A percentile compares a stretch with the other conserved stretches of the same genome.
These are phyloP conservation scores for Diutina ranongensis DNA, from an alignment of 1,139 yeast species.

Conservation along the genomic window DNA sequence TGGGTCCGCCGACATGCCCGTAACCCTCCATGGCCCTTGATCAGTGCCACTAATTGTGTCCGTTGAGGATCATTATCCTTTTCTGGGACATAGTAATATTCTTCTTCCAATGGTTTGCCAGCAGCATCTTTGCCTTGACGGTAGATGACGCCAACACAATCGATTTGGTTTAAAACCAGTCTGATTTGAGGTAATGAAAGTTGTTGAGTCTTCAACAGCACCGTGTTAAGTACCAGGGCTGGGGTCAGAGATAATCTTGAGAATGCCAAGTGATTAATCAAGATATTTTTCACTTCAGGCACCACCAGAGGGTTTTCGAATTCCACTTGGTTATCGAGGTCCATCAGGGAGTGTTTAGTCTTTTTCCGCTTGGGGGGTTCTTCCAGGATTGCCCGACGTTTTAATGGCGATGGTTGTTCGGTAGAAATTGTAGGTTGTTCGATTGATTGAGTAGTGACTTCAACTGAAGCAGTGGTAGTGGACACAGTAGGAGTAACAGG, in stretches of 20 bases:
- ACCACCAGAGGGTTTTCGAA: background rate
- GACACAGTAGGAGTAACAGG: background rate
- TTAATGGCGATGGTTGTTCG: too few relatives aligned
- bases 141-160: conserved; percentile 71
- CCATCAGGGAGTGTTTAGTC: background rate
- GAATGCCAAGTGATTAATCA: conserved; percentile 80
- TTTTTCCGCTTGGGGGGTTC: background rate
- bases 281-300: conserved; percentile 45
- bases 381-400: background rate
- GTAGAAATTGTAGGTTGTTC: too few relatives aligned
- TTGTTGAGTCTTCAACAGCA: conserved; percentile 16
- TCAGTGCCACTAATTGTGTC: conserved; percentile 53
- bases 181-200: conserved; percentile 38
- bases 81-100: conserved; percentile 82
- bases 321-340: background rate
- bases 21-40: conserved; percentile 73
- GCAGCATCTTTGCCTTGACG: conserved; percentile 94
- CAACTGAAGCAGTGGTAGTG: background rate
- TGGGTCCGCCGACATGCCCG: conserved; percentile 89
- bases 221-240: conserved; percentile 48
- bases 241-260: conserved; percentile 85
- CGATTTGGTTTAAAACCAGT: conserved; percentile 34
- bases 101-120: conserved; percentile 87
- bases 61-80: conserved; percentile 65
- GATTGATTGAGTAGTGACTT: background rate